Percentiles rank a stretch among this genome's conserved stretches.
phyloP scores from a whole-genome alignment of 192 early-diverging fungal species.

The Coemansia sp. region DNA sequence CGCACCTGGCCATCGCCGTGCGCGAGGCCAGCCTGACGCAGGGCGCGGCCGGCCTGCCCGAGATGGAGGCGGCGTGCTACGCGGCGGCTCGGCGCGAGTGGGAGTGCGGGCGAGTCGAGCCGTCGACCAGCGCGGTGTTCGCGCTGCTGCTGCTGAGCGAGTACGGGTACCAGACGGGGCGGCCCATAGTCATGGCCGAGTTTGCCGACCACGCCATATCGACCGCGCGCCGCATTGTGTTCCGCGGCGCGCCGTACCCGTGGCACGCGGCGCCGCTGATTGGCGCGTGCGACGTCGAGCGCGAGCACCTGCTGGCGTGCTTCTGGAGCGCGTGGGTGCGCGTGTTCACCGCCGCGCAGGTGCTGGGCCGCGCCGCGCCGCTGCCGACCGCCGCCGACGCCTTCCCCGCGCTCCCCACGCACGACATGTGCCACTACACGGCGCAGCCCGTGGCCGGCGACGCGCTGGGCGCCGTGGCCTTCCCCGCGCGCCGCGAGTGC shows the following conservation, averaged over 20 bases:
- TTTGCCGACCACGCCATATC: slow-evolving; percentile 26
- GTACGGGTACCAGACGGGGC: slow-evolving; percentile 45
- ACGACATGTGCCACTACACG: slow-evolving; percentile 42
- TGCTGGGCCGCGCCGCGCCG: slow-evolving; percentile 15
- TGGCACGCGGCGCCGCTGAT: slow-evolving; percentile 12
- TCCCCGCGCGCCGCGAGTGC: slow-evolving; percentile 11
- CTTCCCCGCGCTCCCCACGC: slow-evolving; percentile 32
- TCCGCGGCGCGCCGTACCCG: slow-evolving; percentile 30
- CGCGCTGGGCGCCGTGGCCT: slow-evolving; percentile 4
- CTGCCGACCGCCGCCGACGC: neutral
- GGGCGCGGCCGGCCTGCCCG: neutral
- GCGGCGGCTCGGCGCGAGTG: slow-evolving; percentile 41
- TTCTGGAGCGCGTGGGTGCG: slow-evolving; percentile 46
- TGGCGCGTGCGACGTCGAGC: slow-evolving; percentile 42
- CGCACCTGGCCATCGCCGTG: slow-evolving; percentile 35
- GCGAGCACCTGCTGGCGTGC: slow-evolving; percentile 40
- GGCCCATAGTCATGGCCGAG: slow-evolving; percentile 25
- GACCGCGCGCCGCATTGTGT: slow-evolving; percentile 16
- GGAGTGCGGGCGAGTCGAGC: slow-evolving; percentile 19
- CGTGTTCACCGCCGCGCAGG: slow-evolving; percentile 30
- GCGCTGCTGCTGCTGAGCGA: slow-evolving; percentile 48
- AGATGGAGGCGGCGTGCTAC: slow-evolving; percentile 26
- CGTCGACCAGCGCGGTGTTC: slow-evolving; percentile 23
- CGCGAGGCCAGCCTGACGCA: slow-evolving; percentile 28
- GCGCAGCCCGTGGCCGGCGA: slow-evolving; percentile 22